phyloP scores from a whole-genome alignment of 768 basidiomycete species.

The Strobilomyces dryophilus region DNA sequence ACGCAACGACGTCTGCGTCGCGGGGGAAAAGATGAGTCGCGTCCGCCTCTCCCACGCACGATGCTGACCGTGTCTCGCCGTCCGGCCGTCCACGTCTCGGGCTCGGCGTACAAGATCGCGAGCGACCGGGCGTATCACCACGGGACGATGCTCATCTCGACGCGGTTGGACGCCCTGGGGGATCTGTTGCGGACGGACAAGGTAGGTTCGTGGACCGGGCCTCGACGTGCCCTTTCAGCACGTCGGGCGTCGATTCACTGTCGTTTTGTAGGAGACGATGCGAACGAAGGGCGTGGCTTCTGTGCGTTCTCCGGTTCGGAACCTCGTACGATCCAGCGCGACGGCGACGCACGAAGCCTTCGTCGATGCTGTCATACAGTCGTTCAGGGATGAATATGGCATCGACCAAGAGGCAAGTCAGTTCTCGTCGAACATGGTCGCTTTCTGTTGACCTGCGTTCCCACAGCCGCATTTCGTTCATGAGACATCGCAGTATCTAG shows the following conservation, averaged over 20 bases:
- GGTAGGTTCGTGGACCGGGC: slow-evolving; percentile 36
- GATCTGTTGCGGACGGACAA: slow-evolving; percentile 64
- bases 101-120: slow-evolving; percentile 95
- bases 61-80: slow-evolving; percentile 3
- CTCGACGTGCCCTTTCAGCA: background rate
- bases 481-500: slow-evolving; percentile 41
- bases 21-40: slow-evolving; percentile 81
- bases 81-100: slow-evolving; percentile 81
- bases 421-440: background rate
- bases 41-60: background rate
- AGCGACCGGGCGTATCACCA: slow-evolving; percentile 93
- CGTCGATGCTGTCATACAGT: slow-evolving; percentile 57
- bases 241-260: background rate
- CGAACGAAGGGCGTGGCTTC: slow-evolving; percentile 84
- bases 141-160: slow-evolving; percentile 96
- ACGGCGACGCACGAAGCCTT: slow-evolving; percentile 66
- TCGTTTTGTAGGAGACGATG: slow-evolving; percentile 61
- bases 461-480: slow-evolving; percentile 40
- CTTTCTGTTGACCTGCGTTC: background rate
- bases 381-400: slow-evolving; percentile 62
- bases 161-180: slow-evolving; percentile 66
- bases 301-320: slow-evolving; percentile 89
- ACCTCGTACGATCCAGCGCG: slow-evolving; percentile 55
- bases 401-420: slow-evolving; percentile 33
- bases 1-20: slow-evolving; percentile 87